Conservation (phyloP, 805 yeast genomes). For the Kockiozyma suomiensis region DNA sequence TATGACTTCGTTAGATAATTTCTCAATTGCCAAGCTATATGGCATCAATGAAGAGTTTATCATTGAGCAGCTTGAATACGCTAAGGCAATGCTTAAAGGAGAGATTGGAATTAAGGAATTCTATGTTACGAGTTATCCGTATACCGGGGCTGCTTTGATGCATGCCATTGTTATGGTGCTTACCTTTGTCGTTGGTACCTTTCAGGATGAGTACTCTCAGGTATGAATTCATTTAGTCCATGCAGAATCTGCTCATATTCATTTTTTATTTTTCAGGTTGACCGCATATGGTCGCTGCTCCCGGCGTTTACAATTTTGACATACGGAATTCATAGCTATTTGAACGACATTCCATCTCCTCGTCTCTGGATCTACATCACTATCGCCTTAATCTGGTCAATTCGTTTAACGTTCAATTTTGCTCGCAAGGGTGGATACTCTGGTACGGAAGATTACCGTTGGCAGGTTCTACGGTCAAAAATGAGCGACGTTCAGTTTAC, state of each 20-base stretch:
- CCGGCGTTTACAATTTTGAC: constrained; percentile 22
- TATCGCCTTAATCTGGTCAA: constrained; percentile 18
- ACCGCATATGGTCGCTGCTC: constrained; percentile 26
- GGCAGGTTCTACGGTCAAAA: constrained; percentile 20
- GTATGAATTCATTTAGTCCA: not conserved
- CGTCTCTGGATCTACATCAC: constrained; percentile 12
- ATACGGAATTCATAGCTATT: constrained; percentile 13
- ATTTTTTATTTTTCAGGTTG: constrained; percentile 11
- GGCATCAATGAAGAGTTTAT: constrained; percentile 9
- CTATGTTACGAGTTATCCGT: constrained; percentile 13
- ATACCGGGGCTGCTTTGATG: constrained; percentile 18
- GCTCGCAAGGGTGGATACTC: constrained; percentile 33
- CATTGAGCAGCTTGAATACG: constrained; percentile 6
- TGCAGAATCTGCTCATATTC: not conserved
- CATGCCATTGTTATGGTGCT: constrained; percentile 15
- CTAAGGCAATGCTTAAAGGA: constrained; percentile 1
- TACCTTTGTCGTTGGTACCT: constrained; percentile 13
- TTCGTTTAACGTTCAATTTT: constrained; percentile 29
- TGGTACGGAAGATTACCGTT: constrained; percentile 31
- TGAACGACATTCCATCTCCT: not conserved
- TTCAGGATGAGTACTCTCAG: constrained; percentile 28
- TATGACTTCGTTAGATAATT: not conserved
- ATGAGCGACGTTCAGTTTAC: constrained; percentile 13
- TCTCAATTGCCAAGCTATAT: not conserved
- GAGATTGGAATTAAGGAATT: constrained; percentile 6